phyloP scores from a whole-genome alignment of 441 rosid genomes.

The Erodium moschatum region DNA sequence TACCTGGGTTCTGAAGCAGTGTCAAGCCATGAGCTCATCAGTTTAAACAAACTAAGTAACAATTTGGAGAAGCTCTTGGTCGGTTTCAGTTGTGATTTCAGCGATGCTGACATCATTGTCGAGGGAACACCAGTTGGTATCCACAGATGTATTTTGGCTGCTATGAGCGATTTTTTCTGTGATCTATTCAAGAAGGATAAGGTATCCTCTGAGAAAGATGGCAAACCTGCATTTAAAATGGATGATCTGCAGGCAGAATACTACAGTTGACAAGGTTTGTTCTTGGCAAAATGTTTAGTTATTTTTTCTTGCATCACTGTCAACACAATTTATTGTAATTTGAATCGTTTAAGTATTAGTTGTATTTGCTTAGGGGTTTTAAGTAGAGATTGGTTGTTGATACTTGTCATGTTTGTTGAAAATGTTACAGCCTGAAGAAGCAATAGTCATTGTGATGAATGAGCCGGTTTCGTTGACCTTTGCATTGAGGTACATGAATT shows the following conservation, averaged over 20 bases:
- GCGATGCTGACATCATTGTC: slow-evolving; percentile 67
- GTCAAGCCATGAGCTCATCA: slow-evolving; percentile 42
- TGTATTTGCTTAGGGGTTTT: not conserved
- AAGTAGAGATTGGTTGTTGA: slow-evolving; percentile 12
- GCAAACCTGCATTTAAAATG: slow-evolving; percentile 50
- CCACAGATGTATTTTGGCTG: slow-evolving; percentile 73
- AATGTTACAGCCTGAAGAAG: slow-evolving; percentile 76
- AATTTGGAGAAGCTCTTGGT: slow-evolving; percentile 58
- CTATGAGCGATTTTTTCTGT: slow-evolving; percentile 60
- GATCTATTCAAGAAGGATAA: slow-evolving; percentile 46
- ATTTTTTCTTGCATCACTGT: not conserved
- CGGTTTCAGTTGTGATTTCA: slow-evolving; percentile 37
- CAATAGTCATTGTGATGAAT: slow-evolving; percentile 68
- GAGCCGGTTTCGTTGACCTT: slow-evolving; percentile 90
- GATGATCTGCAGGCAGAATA: slow-evolving; percentile 80
- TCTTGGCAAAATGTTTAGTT: not conserved
- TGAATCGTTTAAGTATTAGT: not conserved
- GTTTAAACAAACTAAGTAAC: slow-evolving; percentile 62
- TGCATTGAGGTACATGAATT: slow-evolving; percentile 90
- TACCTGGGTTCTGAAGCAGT: slow-evolving; percentile 30
- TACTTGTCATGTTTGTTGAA: not conserved
- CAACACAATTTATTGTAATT: not conserved
- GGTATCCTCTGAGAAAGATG: slow-evolving; percentile 35
- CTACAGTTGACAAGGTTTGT: slow-evolving; percentile 76
- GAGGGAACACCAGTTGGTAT: slow-evolving; percentile 53